Evolutionary conservation across 2,329 filamentous ascomycete species (phyloP), one percentile per base, ranked within the genome.

Genomic region (Penicillium freii): DNA sequence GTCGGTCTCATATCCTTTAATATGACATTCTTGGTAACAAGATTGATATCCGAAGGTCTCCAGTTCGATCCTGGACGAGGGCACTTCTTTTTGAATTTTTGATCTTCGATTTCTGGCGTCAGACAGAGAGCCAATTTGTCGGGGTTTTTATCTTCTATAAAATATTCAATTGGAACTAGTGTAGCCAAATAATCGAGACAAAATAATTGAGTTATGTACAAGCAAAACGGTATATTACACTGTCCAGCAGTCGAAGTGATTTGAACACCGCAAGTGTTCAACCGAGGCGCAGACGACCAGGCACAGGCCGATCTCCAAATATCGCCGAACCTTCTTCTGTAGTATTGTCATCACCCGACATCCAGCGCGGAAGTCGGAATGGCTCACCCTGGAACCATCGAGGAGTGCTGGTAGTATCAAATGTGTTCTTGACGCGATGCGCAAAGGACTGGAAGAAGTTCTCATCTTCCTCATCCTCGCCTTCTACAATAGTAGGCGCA

Each of bases 361-460:
- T 89, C 91, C 91, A 95, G 67, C 86, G 88, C 5, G 91, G 91
- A 69, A 87, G 85, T 73, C 87, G 90, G 73, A 92, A 84, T 9
- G 85, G 83, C 29, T 91, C 80, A 27, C 90, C 88, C 65, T 86
- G 83, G 62, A 96, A 78, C 92, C 92, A 97, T 62, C 87, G 87
- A 0, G 94, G 93, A 31, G 87, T 82, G 51, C 92, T 88, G 2
- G 91, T 82, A 0, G 86, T 89, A 60, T 97, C 93, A 51, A 97
- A 85, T 0, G 94, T 97, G 69, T 99, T 99, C 75, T 87, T 90
- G 66, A 99, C 87, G 36, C 93, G 83, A 70, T 95, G 90, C 0
- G 90, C 87, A 60, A 97, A 86, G 34, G 88, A 87, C 63, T 90
- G 84, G 69, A 97, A 92, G 73, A 96, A 91, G 63, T 87, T 91